Percentiles rank a stretch among this genome's conserved stretches.
phyloP scores from a whole-genome alignment of 805 yeast genomes.

The Lachancea thermotolerans region DNA sequence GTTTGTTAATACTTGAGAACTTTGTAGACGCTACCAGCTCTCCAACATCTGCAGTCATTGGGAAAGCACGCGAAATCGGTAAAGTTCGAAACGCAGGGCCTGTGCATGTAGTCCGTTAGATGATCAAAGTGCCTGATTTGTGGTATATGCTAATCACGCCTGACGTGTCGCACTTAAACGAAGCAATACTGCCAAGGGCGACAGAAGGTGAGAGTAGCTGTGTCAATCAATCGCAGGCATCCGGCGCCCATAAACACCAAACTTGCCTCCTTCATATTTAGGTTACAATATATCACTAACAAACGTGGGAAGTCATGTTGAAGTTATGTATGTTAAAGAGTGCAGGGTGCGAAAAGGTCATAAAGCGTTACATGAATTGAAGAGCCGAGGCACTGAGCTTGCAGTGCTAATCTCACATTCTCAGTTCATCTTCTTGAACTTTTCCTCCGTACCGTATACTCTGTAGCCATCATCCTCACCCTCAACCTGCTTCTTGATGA shows the following conservation, averaged over 20 bases:
- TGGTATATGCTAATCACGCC: background rate
- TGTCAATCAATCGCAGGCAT: too few species aligned
- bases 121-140: background rate
- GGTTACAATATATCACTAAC: background rate
- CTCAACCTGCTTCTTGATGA: slow-evolving; percentile 72
- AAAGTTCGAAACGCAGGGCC: too few species aligned
- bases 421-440: slow-evolving; percentile 21
- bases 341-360: background rate
- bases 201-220: too few species aligned
- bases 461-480: slow-evolving; percentile 68
- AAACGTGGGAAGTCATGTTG: background rate
- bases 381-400: background rate
- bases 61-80: background rate
- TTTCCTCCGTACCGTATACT: slow-evolving; percentile 54
- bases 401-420: background rate
- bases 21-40: slow-evolving; percentile 13
- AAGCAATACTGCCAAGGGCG: too few species aligned
- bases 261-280: too few species aligned
- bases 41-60: background rate
- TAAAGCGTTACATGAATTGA: background rate
- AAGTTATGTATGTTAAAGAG: background rate
- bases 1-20: slow-evolving; percentile 21
- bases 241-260: too few species aligned
- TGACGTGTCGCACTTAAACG: background rate
- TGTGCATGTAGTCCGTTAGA: too few species aligned